Evolutionary conservation across 768 basidiomycete genomes (phyloP).

Genomic region (Sistotremastrum niveocremeum): DNA sequence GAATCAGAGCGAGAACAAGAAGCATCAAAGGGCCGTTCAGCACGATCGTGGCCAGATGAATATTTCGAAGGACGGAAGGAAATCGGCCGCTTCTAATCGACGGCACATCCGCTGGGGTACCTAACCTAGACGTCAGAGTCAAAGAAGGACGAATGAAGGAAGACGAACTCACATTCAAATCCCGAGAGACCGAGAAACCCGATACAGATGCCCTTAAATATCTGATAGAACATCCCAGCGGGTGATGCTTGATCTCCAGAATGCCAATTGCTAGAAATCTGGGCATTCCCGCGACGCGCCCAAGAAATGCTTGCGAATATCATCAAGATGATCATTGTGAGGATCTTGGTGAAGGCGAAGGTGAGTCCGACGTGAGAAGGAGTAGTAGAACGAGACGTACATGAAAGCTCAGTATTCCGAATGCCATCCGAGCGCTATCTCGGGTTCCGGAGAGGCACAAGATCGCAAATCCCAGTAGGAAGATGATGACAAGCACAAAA

Average conservation of each 20-base stretch:
- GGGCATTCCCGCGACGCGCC: slow-evolving; percentile 32
- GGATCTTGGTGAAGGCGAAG: slow-evolving; percentile 21
- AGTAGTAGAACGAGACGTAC: slow-evolving; percentile 22
- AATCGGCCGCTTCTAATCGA: slow-evolving; percentile 43
- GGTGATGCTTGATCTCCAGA: slow-evolving; percentile 19
- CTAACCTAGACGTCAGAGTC: slow-evolving; percentile 16
- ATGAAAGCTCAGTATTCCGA: slow-evolving; percentile 44
- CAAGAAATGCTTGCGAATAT: slow-evolving; percentile 37
- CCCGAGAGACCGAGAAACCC: slow-evolving; percentile 64
- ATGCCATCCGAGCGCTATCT: slow-evolving; percentile 49
- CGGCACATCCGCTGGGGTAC: slow-evolving; percentile 52
- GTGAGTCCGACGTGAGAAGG: not conserved
- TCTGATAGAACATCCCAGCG: slow-evolving; percentile 25
- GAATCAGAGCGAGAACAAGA: slow-evolving; percentile 45
- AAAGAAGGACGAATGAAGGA: not conserved
- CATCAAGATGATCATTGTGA: slow-evolving; percentile 43
- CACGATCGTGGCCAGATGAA: slow-evolving; percentile 45
- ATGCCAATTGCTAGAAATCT: slow-evolving; percentile 44
- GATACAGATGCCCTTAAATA: slow-evolving; percentile 57
- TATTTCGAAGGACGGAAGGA: slow-evolving; percentile 47
- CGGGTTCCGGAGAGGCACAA: slow-evolving; percentile 45
- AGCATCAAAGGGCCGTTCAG: slow-evolving; percentile 45
- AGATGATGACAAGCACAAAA: slow-evolving; percentile 37
- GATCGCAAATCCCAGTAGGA: slow-evolving; percentile 38
- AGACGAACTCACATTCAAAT: slow-evolving; percentile 38